Evolutionary conservation across 2,329 filamentous ascomycete species (phyloP), one percentile per base, ranked within the genome.

Genomic region (Penicillium italicum): DNA sequence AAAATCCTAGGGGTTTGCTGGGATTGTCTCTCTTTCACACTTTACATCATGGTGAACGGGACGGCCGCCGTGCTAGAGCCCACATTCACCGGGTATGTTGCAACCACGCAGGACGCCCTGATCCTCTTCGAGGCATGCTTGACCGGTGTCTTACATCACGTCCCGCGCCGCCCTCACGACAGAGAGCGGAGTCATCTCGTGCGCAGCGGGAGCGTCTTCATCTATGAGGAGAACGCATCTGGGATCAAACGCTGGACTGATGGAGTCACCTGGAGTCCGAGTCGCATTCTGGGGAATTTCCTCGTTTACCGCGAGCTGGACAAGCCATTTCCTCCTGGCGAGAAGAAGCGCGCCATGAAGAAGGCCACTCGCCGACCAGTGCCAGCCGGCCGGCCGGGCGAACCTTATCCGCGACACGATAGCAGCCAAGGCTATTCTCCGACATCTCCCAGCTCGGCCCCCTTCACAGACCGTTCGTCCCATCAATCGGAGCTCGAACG

Each of bases 211-310:
- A 88, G 88, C 62, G 84, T 96, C 44, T 94, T 96, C 74, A 90
- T 96, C 62, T 97, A 96, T 72, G 91, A 96, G 68, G 91, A 96
- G 71, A 87, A 90, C 58, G 87, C 90, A 0, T 95, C 91, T 0
- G 91, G 91, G 5, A 96, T 96, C 76, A 95, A 95, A 76, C 82
- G 92, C 53, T 97, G 92, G 92, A 96, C 91, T 0, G 92, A 97
- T 64, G 91, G 92, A 14, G 85, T 93, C 11, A 87, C 88, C 7
- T 97, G 92, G 92, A 95, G 90, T 64, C 92, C 92, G 0, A 95
- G 87, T 72, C 86, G 89, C 16, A 93, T 95, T 45, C 79, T 93
- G 45, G 88, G 87, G 56, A 94, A 94, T 69, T 95, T 91, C 65
- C 81, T 96, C 41, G 84, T 95, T 63, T 96, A 96, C 68, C 85